A percentile compares a stretch with the other conserved stretches of the same genome.
Conservation (phyloP, 805 yeast genomes). For the Saccharomycopsis sp. region DNA sequence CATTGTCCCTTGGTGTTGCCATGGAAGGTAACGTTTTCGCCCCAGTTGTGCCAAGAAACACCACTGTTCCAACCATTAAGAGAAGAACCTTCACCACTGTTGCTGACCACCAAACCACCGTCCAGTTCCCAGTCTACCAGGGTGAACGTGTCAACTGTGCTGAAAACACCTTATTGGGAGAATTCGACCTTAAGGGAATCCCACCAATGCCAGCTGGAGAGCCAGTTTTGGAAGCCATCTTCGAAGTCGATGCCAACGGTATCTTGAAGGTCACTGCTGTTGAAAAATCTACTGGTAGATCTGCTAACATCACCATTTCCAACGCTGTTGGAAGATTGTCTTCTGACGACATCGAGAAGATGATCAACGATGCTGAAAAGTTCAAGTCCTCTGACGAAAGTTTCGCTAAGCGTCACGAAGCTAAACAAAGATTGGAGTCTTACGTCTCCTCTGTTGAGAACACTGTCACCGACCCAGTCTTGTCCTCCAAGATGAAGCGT, state of each 20-base stretch:
- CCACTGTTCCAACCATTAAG: constrained; percentile 98
- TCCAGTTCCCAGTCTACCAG: constrained; percentile 98
- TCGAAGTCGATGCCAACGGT: constrained; percentile 99
- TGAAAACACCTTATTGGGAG: constrained; percentile 97
- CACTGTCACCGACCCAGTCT: constrained; percentile 96
- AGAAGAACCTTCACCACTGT: constrained; percentile 98
- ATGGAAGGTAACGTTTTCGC: constrained; percentile 99
- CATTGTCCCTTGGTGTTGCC: constrained; percentile 98
- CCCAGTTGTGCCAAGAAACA: constrained; percentile 98
- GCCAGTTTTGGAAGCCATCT: constrained; percentile 98
- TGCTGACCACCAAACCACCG: constrained; percentile 98
- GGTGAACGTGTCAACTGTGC: constrained; percentile 99
- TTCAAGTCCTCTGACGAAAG: constrained; percentile 99
- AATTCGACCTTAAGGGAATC: constrained; percentile 95
- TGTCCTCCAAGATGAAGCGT: constrained; percentile 95
- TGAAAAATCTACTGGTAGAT: constrained; percentile 97
- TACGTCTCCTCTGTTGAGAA: constrained; percentile 94
- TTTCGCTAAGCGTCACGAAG: constrained; percentile 99
- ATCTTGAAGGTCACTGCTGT: constrained; percentile 98
- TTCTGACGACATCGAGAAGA: constrained; percentile 93
- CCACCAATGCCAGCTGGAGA: constrained; percentile 99
- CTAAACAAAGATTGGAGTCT: constrained; percentile 98
- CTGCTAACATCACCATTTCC: constrained; percentile 97
- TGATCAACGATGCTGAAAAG: constrained; percentile 97
- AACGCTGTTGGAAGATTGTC: constrained; percentile 99